Percentiles rank a stretch among this genome's conserved stretches.
Evolutionary conservation across 2,329 filamentous ascomycete species (phyloP).

Genomic region (Alternaria ventricosa): DNA sequence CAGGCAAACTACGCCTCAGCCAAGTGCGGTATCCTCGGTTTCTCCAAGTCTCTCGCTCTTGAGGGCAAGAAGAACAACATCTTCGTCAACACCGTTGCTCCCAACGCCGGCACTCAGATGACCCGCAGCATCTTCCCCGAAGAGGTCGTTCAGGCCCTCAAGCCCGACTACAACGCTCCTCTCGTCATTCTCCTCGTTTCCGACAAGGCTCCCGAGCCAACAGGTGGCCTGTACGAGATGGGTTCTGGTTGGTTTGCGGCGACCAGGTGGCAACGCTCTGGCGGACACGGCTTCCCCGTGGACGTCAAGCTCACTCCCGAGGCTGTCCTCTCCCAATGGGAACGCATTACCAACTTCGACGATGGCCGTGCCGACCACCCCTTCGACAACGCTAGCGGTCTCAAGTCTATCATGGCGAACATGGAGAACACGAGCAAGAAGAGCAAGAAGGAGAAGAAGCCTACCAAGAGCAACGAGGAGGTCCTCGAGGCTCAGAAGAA

Average conservation of each 20-base stretch:
- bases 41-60: slow-evolving; percentile 89
- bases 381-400: slow-evolving; percentile 74
- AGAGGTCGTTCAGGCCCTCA: slow-evolving; percentile 98
- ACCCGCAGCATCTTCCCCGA: slow-evolving; percentile 93
- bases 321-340: slow-evolving; percentile 69
- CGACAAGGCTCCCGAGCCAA: slow-evolving; percentile 85
- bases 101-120: slow-evolving; percentile 96
- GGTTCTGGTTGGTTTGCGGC: slow-evolving; percentile 91
- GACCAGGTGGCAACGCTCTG: slow-evolving; percentile 93
- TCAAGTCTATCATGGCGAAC: slow-evolving; percentile 84
- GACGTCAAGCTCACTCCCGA: slow-evolving; percentile 81
- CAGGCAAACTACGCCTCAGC: slow-evolving; percentile 93
- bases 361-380: slow-evolving; percentile 88
- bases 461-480: slow-evolving; percentile 65
- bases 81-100: slow-evolving; percentile 95
- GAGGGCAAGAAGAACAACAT: slow-evolving; percentile 99
- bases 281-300: slow-evolving; percentile 89
- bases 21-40: slow-evolving; percentile 80
- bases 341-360: slow-evolving; percentile 84
- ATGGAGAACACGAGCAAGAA: slow-evolving; percentile 73
- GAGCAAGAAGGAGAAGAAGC: slow-evolving; percentile 51
- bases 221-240: slow-evolving; percentile 90
- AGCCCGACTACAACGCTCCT: slow-evolving; percentile 97
- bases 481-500: slow-evolving; percentile 77
- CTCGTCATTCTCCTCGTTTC: slow-evolving; percentile 85